Evolutionary conservation across 208 protist genomes (phyloP).

Genomic region (Leishmania guyanensis): DNA sequence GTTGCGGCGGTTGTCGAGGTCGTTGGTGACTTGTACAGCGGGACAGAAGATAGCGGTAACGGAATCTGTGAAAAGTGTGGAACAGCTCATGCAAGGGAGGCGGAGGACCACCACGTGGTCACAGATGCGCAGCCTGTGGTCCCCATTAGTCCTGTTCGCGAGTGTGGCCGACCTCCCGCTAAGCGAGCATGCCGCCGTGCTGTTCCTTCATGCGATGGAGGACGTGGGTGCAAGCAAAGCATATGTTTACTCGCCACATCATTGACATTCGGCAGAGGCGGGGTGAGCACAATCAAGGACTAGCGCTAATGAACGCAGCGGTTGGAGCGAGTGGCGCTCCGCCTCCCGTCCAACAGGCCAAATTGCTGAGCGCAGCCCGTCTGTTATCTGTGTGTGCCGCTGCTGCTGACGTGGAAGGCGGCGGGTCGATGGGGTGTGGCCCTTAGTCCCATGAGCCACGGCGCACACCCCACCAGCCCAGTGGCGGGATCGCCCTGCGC

Average conservation of each 20-base stretch:
- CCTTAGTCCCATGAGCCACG: neutral
- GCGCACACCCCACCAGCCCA: neutral
- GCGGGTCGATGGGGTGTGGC: neutral
- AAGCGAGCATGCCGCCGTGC: neutral
- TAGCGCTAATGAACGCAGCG: too few relatives aligned
- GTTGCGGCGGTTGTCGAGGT: too few relatives aligned
- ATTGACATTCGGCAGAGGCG: too few relatives aligned
- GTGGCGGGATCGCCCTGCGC: too few relatives aligned
- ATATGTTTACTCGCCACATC: too few relatives aligned
- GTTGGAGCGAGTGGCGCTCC: too few relatives aligned
- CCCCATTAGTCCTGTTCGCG: neutral
- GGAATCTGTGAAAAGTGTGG: neutral
- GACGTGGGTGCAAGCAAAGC: neutral
- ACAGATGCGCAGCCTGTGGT: neutral
- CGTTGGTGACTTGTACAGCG: too few relatives aligned
- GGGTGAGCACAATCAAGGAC: too few relatives aligned
- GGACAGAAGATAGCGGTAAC: too few relatives aligned
- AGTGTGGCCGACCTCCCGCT: neutral
- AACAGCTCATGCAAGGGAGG: neutral
- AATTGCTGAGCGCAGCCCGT: neutral
- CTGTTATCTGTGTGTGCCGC: neutral
- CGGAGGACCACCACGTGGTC: neutral
- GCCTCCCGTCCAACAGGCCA: neutral
- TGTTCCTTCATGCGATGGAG: neutral
- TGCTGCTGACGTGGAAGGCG: neutral